phyloP scores from a whole-genome alignment of 495 filamentous ascomycete species.

The Eremomyces bilateralis region DNA sequence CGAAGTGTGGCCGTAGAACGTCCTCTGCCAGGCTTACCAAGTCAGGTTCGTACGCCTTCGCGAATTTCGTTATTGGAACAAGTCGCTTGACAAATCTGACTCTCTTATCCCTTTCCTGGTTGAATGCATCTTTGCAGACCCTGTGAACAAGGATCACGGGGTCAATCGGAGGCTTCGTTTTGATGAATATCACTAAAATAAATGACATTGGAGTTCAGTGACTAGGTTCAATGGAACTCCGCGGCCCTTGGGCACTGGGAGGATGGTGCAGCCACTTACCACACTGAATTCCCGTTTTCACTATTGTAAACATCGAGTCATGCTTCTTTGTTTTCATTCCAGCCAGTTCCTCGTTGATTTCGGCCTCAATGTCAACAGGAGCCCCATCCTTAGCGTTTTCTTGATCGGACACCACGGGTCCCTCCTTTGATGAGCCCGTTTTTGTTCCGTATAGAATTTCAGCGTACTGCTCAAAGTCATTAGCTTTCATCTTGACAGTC shows the following conservation, averaged over 20 bases:
- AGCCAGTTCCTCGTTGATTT: conserved; percentile 58
- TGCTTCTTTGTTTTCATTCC: conserved; percentile 31
- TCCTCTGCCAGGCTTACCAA: conserved; percentile 46
- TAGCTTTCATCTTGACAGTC: not conserved
- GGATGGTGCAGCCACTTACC: conserved; percentile 22
- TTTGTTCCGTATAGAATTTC: conserved; percentile 29
- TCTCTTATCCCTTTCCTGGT: conserved; percentile 29
- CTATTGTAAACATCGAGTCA: conserved; percentile 32
- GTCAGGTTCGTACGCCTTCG: conserved; percentile 58
- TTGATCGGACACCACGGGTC: conserved; percentile 10
- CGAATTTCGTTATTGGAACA: conserved; percentile 54
- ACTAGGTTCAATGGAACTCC: not conserved
- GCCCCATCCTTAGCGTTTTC: conserved; percentile 20
- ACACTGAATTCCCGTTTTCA: conserved; percentile 60
- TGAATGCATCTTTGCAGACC: conserved; percentile 44
- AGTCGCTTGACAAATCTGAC: conserved; percentile 65
- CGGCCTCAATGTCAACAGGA: conserved; percentile 53
- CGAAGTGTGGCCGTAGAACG: conserved; percentile 56
- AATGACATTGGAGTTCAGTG: not conserved
- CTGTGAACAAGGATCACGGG: conserved; percentile 57
- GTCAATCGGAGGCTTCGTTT: conserved; percentile 43
- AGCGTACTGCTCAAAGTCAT: conserved; percentile 25
- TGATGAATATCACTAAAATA: conserved; percentile 38
- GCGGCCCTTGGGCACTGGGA: not conserved
- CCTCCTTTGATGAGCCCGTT: conserved; percentile 14